Evolutionary conservation across 2,329 filamentous ascomycete species (phyloP), one percentile per base, ranked within the genome.

Genomic region (Alternaria metachromatica): DNA sequence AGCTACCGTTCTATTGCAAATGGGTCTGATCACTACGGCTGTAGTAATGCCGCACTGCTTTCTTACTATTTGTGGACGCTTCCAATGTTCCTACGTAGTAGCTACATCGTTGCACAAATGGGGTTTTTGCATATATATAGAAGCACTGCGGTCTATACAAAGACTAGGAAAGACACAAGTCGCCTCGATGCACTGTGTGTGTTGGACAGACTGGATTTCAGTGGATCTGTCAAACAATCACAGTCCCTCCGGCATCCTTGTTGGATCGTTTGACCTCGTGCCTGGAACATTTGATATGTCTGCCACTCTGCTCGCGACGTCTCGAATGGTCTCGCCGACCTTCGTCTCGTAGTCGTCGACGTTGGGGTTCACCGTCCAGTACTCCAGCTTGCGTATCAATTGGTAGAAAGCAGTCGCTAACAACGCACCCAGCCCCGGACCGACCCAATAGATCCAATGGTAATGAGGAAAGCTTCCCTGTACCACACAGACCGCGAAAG

Each of bases 331-430:
- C 26, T 49, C 44, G 7, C 55, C 55, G 2, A 48, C 44, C 13
- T 49, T 58, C 6, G 44, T 58, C 20, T 58, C 44, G 20, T 58
- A 58, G 8, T 58, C 20, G 44, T 49, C 44, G 9, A 49, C 20
- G 23, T 54, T 18, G 11, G 50, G 28, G 3, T 54, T 54, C 6
- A 54, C 50, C 3, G 50, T 54, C 28, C 28, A 54, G 28, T 54
- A 41, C 50, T 54, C 50, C 8, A 54, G 28, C 30, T 54, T 54
- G 50, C 50, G 50, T 8, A 54, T 7, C 50, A 54, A n/a, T 12
- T 54, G 30, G 28, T 41, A 54, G 28, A 54, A 54, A 18, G 28
- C 50, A 33, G 50, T 54, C 7, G 50, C 50, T 2, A 41, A 3
- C 28, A 54, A 7, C 3, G 28, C 50, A 54, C 50, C 50, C 30